Conservation (phyloP, 2,329 filamentous ascomycete species). For the Simplicillium aogashimaense region DNA sequence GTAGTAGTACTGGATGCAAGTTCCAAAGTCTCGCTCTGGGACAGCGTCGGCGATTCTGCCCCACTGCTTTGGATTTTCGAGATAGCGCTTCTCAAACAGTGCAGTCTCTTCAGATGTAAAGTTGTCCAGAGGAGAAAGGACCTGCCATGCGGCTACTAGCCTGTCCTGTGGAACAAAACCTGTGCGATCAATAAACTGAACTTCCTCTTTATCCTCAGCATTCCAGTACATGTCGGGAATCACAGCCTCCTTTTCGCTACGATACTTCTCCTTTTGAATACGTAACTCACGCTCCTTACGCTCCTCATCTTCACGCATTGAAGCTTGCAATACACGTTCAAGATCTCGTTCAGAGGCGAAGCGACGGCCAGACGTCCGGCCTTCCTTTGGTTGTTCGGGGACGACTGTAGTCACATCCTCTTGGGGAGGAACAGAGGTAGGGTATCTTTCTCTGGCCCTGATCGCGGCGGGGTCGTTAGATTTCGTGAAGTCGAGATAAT, state of each 20-base stretch:
- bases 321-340: constrained; percentile 62
- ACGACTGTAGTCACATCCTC: constrained; percentile 26
- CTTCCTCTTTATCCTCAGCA: constrained; percentile 46
- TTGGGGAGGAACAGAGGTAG: constrained; percentile 23
- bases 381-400: constrained; percentile 47
- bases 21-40: constrained; percentile 59
- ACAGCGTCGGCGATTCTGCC: constrained; percentile 63
- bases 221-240: constrained; percentile 63
- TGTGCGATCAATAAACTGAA: constrained; percentile 54
- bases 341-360: constrained; percentile 66
- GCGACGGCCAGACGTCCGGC: constrained; percentile 40
- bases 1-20: constrained; percentile 82
- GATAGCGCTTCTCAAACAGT: constrained; percentile 63
- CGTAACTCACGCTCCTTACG: constrained; percentile 55
- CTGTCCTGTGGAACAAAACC: constrained; percentile 55
- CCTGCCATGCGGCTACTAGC: constrained; percentile 61
- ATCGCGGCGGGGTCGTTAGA: constrained; percentile 44
- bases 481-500: constrained; percentile 44
- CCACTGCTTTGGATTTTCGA: constrained; percentile 75
- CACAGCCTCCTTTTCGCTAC: constrained; percentile 66
- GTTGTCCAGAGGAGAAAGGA: constrained; percentile 63
- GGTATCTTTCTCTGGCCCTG: constrained; percentile 46
- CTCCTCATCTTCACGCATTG: constrained; percentile 61
- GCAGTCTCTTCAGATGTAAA: constrained; percentile 63
- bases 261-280: constrained; percentile 58